A percentile compares a stretch with the other conserved stretches of the same genome.
phyloP scores from a whole-genome alignment of 2,329 filamentous ascomycete genomes.

The Cordyceps javanica region DNA sequence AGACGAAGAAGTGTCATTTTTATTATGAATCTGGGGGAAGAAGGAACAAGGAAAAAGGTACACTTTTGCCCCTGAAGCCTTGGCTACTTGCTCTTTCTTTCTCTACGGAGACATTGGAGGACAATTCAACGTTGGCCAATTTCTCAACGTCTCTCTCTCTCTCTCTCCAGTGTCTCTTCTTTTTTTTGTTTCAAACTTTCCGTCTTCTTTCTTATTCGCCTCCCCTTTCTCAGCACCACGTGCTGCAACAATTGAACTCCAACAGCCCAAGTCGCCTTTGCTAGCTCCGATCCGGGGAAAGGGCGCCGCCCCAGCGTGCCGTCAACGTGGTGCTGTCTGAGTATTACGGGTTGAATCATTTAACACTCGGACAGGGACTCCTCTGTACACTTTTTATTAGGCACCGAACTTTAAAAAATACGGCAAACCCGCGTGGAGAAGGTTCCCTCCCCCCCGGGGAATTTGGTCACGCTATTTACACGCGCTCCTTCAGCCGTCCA shows the following conservation, averaged over 20 bases:
- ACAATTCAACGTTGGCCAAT: background rate
- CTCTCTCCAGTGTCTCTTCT: background rate
- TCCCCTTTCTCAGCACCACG: too few species aligned
- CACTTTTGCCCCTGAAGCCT: background rate
- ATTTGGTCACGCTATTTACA: background rate
- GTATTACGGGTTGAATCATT: too few species aligned
- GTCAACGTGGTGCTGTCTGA: background rate
- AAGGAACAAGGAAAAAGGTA: background rate
- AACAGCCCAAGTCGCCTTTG: background rate
- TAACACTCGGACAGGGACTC: too few species aligned
- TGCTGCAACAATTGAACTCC: too few species aligned
- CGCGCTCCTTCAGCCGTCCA: constrained; percentile 2
- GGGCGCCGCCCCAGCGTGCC: background rate
- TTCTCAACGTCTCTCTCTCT: background rate
- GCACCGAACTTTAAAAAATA: background rate
- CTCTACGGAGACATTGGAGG: background rate
- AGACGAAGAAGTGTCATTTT: background rate
- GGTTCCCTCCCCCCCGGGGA: background rate
- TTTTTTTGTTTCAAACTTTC: background rate
- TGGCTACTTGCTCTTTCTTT: too few species aligned
- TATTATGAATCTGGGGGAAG: background rate
- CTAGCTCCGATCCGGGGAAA: constrained; percentile 11
- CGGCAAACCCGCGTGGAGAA: background rate
- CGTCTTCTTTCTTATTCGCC: too few species aligned
- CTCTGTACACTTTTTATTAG: too few species aligned